These are phyloP conservation scores for Scytalidium sp. DNA, from an alignment of 2,329 filamentous ascomycete genomes.

Conservation along the genomic window DNA sequence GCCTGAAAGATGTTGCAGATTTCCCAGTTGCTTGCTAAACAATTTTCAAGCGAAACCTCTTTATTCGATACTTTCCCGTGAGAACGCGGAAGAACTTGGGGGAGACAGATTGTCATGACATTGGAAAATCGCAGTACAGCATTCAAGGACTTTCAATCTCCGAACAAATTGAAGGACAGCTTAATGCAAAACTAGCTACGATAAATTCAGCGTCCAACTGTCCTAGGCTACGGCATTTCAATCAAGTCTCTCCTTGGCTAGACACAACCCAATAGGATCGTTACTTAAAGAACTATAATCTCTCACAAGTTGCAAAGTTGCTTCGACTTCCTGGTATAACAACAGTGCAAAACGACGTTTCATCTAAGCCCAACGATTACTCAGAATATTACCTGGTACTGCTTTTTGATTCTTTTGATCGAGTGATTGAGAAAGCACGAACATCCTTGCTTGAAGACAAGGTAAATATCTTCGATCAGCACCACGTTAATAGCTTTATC, in stretches of 20 bases:
- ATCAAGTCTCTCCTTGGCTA: not conserved
- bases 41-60: not conserved
- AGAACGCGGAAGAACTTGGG: not conserved
- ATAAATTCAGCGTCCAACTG: not conserved
- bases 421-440: constrained; percentile 6
- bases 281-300: not conserved
- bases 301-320: not conserved
- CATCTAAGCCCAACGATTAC: too few relatives aligned
- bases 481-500: constrained; percentile 10
- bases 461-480: constrained; percentile 10
- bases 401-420: constrained; percentile 8
- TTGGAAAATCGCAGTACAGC: not conserved
- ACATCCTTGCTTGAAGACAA: constrained; percentile 4
- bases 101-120: not conserved
- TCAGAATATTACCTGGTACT: constrained; percentile 3
- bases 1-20: not conserved
- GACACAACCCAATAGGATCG: not conserved
- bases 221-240: not conserved
- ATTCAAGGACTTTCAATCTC: not conserved
- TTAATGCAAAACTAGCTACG: not conserved
- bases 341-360: too few relatives aligned
- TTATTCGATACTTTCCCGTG: not conserved
- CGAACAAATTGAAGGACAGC: not conserved
- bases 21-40: not conserved
- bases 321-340: not conserved